Evolutionary conservation across 805 yeast genomes (phyloP).

Genomic region (Hemisphaericaspora nanyangensis): DNA sequence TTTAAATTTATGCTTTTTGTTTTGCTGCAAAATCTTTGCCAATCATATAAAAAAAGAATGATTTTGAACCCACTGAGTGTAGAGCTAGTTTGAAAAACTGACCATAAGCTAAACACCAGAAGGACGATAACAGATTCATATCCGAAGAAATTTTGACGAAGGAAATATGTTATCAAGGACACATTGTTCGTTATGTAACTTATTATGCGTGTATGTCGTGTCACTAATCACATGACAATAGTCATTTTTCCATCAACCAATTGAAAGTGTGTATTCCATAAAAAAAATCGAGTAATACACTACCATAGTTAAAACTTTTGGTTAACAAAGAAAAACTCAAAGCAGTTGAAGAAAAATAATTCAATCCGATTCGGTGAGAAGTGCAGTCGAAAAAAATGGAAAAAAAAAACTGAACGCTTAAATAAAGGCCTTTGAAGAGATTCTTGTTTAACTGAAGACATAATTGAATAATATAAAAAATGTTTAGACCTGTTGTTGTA

Average conservation of each 20-base stretch:
- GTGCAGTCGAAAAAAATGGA: background rate
- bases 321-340: background rate
- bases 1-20: too few relatives aligned
- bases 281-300: background rate
- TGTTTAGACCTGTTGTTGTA: slow-evolving; percentile 44
- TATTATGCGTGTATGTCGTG: too few relatives aligned
- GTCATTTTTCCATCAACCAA: background rate
- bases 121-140: too few relatives aligned
- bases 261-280: background rate
- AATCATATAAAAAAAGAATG: too few relatives aligned
- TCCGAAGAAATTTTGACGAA: too few relatives aligned
- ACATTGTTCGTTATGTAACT: too few relatives aligned
- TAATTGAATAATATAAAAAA: slow-evolving; percentile 8
- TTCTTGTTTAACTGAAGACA: background rate
- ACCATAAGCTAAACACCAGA: too few relatives aligned
- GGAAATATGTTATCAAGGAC: too few relatives aligned
- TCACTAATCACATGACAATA: background rate
- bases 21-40: too few relatives aligned
- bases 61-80: too few relatives aligned
- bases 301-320: background rate
- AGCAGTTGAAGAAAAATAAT: background rate
- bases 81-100: too few relatives aligned
- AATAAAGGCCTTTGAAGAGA: too few relatives aligned
- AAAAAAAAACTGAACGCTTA: background rate
- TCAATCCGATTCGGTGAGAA: background rate